These are phyloP conservation scores for Aureobasidium musti DNA, from an alignment of 2,329 filamentous ascomycete species.

Conservation along the genomic window DNA sequence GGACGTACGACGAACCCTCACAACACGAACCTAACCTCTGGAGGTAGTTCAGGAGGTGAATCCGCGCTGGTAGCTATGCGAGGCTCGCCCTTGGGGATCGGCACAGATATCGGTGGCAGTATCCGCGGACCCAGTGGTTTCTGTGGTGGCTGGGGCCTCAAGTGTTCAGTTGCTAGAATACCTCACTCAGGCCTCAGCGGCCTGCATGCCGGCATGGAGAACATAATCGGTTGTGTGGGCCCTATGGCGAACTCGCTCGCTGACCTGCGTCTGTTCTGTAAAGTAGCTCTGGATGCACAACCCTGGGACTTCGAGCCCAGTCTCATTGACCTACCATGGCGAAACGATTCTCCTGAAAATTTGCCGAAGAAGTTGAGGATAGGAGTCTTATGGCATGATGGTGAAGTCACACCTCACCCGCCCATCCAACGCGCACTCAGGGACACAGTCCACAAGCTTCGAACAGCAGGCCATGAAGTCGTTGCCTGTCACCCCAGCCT, in stretches of 20 bases:
- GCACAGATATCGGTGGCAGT: conserved; percentile 64
- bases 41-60: conserved; percentile 58
- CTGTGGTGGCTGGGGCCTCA: conserved; percentile 80
- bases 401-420: conserved; percentile 65
- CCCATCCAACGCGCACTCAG: conserved; percentile 62
- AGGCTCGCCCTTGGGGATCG: conserved; percentile 55
- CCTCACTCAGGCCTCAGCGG: conserved; percentile 24
- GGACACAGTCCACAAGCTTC: conserved; percentile 56
- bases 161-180: conserved; percentile 54
- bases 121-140: conserved; percentile 72
- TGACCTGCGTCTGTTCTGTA: conserved; percentile 57
- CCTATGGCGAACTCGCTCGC: conserved; percentile 57
- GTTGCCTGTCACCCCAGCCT: conserved; percentile 58
- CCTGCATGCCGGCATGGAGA: conserved; percentile 27
- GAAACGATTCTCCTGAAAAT: conserved; percentile 38
- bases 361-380: conserved; percentile 52
- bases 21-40: conserved; percentile 51
- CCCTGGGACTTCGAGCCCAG: conserved; percentile 62
- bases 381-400: conserved; percentile 66
- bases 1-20: conserved; percentile 55
- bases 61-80: conserved; percentile 54
- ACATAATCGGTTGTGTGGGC: conserved; percentile 52
- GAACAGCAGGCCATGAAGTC: conserved; percentile 54
- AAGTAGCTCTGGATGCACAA: conserved; percentile 52
- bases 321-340: conserved; percentile 61